Conservation (phyloP, 2,329 filamentous ascomycete species). For the Lasiodiplodia hormozganensis region DNA sequence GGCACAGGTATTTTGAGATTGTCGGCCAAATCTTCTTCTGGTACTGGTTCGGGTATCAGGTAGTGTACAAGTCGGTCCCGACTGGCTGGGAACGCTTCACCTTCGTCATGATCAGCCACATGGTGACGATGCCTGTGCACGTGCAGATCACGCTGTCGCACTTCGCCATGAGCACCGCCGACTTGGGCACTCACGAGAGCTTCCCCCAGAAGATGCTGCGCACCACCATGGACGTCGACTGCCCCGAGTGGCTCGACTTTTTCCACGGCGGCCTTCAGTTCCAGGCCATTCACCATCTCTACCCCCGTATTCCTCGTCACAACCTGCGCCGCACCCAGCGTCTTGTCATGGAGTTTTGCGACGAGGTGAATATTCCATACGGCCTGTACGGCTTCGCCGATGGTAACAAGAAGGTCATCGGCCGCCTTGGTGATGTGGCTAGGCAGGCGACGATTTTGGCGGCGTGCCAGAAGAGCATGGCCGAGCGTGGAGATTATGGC, state of each 20-base stretch:
- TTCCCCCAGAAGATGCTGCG: slow-evolving; percentile 74
- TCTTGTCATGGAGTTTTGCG: slow-evolving; percentile 68
- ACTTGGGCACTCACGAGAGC: slow-evolving; percentile 69
- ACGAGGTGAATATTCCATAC: slow-evolving; percentile 70
- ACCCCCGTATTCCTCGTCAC: slow-evolving; percentile 71
- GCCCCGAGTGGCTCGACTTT: slow-evolving; percentile 74
- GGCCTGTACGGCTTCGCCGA: slow-evolving; percentile 67
- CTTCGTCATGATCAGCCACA: slow-evolving; percentile 70
- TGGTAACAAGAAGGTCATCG: slow-evolving; percentile 66
- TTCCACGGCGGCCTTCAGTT: slow-evolving; percentile 77
- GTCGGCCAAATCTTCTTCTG: slow-evolving; percentile 69
- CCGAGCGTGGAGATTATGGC: slow-evolving; percentile 37
- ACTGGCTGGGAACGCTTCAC: slow-evolving; percentile 63
- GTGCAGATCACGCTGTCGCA: slow-evolving; percentile 76
- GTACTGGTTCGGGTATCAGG: slow-evolving; percentile 71
- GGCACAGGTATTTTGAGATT: slow-evolving; percentile 72
- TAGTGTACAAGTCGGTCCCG: slow-evolving; percentile 67
- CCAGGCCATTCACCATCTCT: slow-evolving; percentile 74
- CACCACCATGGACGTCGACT: slow-evolving; percentile 78
- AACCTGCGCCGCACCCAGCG: slow-evolving; percentile 68
- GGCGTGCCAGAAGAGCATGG: slow-evolving; percentile 58
- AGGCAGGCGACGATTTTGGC: slow-evolving; percentile 67
- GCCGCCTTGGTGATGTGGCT: slow-evolving; percentile 63
- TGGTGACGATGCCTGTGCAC: slow-evolving; percentile 71
- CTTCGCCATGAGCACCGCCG: slow-evolving; percentile 73